These are phyloP conservation scores for Penicillium brasilianum DNA, from an alignment of 2,329 filamentous ascomycete species.

Conservation along the genomic window DNA sequence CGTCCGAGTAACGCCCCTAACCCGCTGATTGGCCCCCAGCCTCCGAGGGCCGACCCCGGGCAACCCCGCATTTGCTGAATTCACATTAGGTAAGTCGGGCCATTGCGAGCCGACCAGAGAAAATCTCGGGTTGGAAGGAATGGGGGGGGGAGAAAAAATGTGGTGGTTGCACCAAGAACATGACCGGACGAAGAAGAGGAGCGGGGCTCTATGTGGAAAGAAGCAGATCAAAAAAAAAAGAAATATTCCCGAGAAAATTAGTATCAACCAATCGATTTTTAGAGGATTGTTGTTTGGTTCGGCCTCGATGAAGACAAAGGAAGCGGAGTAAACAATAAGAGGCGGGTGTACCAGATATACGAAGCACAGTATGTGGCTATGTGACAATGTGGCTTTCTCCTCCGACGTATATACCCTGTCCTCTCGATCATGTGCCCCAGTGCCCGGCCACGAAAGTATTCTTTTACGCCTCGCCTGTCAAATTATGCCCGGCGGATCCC, in stretches of 20 bases:
- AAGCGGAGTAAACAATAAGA: not conserved
- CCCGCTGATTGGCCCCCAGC: slow-evolving; percentile 26
- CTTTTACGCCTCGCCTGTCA: slow-evolving; percentile 1
- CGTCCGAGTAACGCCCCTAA: slow-evolving; percentile 18
- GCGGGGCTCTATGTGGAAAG: not conserved
- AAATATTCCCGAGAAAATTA: not conserved
- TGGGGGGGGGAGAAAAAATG: not conserved
- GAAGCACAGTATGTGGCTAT: not conserved
- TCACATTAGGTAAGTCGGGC: slow-evolving; percentile 28
- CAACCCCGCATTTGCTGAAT: slow-evolving; percentile 33
- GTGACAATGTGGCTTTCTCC: not conserved
- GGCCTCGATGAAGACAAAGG: not conserved
- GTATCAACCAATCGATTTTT: not conserved
- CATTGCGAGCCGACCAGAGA: slow-evolving; percentile 4
- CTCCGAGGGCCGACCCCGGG: slow-evolving; percentile 32
- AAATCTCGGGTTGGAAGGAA: not conserved
- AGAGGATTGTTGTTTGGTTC: not conserved
- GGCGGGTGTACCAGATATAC: not conserved
- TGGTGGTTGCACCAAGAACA: not conserved
- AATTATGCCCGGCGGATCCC: not conserved
- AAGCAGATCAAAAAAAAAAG: not conserved
- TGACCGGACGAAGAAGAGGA: not conserved
- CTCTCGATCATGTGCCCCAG: not conserved
- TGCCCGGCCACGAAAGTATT: not conserved
- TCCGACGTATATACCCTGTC: not conserved